Evolutionary conservation across 345 rosid species (phyloP).

Genomic region (Draba incana): DNA sequence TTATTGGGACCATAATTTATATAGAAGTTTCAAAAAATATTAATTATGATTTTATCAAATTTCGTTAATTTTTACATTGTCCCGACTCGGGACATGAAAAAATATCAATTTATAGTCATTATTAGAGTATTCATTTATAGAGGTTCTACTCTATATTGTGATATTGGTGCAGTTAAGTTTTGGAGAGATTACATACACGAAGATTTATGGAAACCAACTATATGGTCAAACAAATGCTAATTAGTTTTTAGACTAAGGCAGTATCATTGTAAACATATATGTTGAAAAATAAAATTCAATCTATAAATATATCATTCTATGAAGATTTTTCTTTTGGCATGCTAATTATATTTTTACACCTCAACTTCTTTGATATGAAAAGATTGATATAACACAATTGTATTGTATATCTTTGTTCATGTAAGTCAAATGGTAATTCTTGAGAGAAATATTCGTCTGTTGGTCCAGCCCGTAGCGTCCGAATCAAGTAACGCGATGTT

Average conservation of each 20-base stretch:
- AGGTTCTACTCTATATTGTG: background rate
- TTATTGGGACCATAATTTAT: too few relatives aligned
- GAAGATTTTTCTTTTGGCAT: constrained; percentile 9
- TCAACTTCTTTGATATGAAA: background rate
- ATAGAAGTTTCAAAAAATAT: too few relatives aligned
- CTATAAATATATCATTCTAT: background rate
- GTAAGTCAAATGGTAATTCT: background rate
- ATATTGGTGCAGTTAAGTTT: background rate
- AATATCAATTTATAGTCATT: too few relatives aligned
- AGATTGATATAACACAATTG: background rate
- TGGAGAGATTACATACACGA: background rate
- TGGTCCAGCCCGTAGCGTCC: constrained; percentile 16
- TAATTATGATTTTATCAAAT: too few relatives aligned
- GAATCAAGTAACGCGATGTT: constrained; percentile 29
- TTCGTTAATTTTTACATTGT: too few relatives aligned
- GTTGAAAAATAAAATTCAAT: too few relatives aligned
- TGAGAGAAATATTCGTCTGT: constrained; percentile 9
- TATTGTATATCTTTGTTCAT: background rate
- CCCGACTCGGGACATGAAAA: too few relatives aligned
- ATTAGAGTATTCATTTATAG: too few relatives aligned
- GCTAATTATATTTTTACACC: constrained; percentile 3
- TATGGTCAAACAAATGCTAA: constrained; percentile 31
- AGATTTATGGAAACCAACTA: constrained; percentile 19
- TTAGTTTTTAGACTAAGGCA: background rate
- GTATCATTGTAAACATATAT: background rate